phyloP scores from a whole-genome alignment of 1,139 yeast species.

The Lodderomyces theae region DNA sequence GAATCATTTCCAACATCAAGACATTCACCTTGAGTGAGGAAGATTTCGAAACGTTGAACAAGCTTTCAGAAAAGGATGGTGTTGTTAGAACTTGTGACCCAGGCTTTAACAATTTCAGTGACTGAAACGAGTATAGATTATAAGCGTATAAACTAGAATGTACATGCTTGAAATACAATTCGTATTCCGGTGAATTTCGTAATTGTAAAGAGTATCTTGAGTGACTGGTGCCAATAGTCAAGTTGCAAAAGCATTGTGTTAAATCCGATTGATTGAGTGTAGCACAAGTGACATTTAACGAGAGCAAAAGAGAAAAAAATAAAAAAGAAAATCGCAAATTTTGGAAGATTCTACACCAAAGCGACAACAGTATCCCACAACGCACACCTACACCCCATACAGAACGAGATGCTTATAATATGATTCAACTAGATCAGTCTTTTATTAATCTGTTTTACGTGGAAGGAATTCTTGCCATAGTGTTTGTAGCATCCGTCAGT shows the following conservation, averaged over 20 bases:
- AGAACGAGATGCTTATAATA: slow-evolving; percentile 1
- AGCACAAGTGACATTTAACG: too few relatives aligned
- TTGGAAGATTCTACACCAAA: too few relatives aligned
- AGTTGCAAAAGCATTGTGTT: too few relatives aligned
- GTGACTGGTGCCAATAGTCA: too few relatives aligned
- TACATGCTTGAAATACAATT: too few relatives aligned
- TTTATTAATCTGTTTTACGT: slow-evolving; percentile 1
- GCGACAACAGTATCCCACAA: too few relatives aligned
- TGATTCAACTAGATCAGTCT: neutral
- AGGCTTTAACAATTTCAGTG: slow-evolving; percentile 23
- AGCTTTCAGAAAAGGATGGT: slow-evolving; percentile 30
- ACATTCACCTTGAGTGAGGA: slow-evolving; percentile 30
- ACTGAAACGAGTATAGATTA: slow-evolving; percentile 9
- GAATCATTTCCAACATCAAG: slow-evolving; percentile 34
- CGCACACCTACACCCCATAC: neutral
- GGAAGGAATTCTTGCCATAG: slow-evolving; percentile 1
- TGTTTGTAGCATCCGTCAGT: slow-evolving; percentile 1
- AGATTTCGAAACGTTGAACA: slow-evolving; percentile 34
- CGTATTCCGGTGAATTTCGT: too few relatives aligned
- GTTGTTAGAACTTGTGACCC: slow-evolving; percentile 29
- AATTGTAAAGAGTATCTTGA: too few relatives aligned
- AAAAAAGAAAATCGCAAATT: too few relatives aligned
- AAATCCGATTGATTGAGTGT: too few relatives aligned
- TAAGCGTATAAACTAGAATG: neutral
- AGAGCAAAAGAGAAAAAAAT: too few relatives aligned